Evolutionary conservation across 2,329 filamentous ascomycete species (phyloP), one percentile per base, ranked within the genome.

Genomic region (Claviceps digitariae): DNA sequence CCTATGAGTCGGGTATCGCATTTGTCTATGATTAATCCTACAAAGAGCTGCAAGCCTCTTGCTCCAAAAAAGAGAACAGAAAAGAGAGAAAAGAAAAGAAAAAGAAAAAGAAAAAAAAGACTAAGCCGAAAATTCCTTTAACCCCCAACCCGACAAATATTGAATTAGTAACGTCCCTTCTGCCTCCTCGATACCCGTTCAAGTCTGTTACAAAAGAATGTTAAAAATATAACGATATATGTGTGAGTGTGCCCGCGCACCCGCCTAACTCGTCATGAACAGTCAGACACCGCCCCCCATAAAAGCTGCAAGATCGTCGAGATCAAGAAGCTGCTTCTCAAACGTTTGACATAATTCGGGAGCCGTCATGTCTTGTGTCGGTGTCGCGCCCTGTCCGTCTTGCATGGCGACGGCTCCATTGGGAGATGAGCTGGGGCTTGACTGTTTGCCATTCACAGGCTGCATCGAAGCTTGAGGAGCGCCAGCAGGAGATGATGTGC

Each of bases 291-390:
- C 78, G 21, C 78, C 78, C 21, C 78, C 78, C 78, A 82, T 82
- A 52, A 82, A 81, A 2, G 78, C 78, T 34, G 78, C 78, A 12
- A 82, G 72, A 59, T 82, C 78, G 56, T 82, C 78, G 7, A 82
- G 68, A 62, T 82, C 78, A 12, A 82, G 68, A 1, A 82, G 70
- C 63, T 82, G 78, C 34, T 77, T 70, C 67, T 82, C 79, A 59
- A 82, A 82, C 0, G 78, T 78, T 15, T 69, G 67, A 60, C 79
- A 82, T 17, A 82, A 68, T 61, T 82, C 78, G 5, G 74, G 71
- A 0, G 77, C 74, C 2, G 77, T 81, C 76, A 82, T 82, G 56
- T 82, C 78, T 51, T 70, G 68, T 36, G 65, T 68, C 13, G 67
- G 66, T 36, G 65, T 68, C 13, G 67, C 66, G 0, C 63, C 61